A percentile compares a stretch with the other conserved stretches of the same genome.
Evolutionary conservation across 2,329 filamentous ascomycete genomes (phyloP).

Genomic region (Parastagonospora avenae): DNA sequence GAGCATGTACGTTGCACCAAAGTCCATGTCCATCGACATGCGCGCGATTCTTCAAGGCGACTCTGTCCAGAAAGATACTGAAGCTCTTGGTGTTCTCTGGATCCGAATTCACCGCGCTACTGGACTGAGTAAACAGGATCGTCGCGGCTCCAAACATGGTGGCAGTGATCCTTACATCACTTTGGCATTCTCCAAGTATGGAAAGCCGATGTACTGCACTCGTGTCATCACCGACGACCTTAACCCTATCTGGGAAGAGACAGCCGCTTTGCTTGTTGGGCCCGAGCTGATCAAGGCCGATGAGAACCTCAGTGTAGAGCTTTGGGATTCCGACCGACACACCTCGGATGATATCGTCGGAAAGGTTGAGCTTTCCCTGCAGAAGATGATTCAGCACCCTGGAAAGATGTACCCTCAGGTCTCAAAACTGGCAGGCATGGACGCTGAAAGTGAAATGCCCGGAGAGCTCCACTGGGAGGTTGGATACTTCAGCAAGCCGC

Average conservation of each 20-base stretch:
- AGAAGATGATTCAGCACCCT: slow-evolving; percentile 92
- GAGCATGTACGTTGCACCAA: slow-evolving; percentile 89
- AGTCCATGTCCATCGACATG: slow-evolving; percentile 90
- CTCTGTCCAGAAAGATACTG: slow-evolving; percentile 85
- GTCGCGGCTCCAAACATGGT: slow-evolving; percentile 78
- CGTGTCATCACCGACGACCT: slow-evolving; percentile 93
- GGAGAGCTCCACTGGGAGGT: slow-evolving; percentile 96
- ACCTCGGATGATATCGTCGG: slow-evolving; percentile 95
- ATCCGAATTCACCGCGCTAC: slow-evolving; percentile 87
- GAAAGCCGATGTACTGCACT: slow-evolving; percentile 97
- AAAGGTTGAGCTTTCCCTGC: slow-evolving; percentile 90
- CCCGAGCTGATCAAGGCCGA: slow-evolving; percentile 90
- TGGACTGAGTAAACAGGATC: slow-evolving; percentile 90
- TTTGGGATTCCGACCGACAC: slow-evolving; percentile 94
- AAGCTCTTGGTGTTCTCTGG: slow-evolving; percentile 88
- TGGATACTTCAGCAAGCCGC: slow-evolving; percentile 90
- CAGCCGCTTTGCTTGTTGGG: slow-evolving; percentile 81
- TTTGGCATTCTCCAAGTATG: slow-evolving; percentile 92
- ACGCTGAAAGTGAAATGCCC: slow-evolving; percentile 85
- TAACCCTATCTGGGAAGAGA: slow-evolving; percentile 92
- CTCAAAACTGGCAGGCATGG: slow-evolving; percentile 81
- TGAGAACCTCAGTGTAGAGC: slow-evolving; percentile 88
- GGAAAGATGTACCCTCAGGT: slow-evolving; percentile 91
- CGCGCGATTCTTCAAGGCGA: slow-evolving; percentile 90
- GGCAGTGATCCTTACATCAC: slow-evolving; percentile 97